Evolutionary conservation across 2,329 filamentous ascomycete species (phyloP).

Genomic region (Mollisiaceae sp.): DNA sequence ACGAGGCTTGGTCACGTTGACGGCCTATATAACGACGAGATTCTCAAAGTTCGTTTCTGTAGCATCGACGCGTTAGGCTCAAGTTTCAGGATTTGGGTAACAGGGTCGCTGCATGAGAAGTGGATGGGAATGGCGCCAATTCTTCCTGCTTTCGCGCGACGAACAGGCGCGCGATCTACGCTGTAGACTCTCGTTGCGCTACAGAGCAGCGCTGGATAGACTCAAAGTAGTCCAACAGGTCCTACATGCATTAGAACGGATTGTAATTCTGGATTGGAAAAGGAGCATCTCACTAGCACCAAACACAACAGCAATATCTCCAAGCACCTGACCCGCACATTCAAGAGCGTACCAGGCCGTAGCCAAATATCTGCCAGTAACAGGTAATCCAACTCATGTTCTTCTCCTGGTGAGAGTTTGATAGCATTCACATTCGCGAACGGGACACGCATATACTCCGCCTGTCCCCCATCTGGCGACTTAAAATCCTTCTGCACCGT

Average conservation of each 20-base stretch:
- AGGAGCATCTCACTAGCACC: slow-evolving; percentile 38
- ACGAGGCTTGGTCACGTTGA: slow-evolving; percentile 33
- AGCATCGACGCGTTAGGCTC: slow-evolving; percentile 34
- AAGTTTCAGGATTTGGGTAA: slow-evolving; percentile 39
- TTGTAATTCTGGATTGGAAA: neutral
- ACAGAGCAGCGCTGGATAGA: slow-evolving; percentile 43
- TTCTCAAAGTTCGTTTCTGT: slow-evolving; percentile 33
- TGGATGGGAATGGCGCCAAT: slow-evolving; percentile 46
- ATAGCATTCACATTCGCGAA: slow-evolving; percentile 81
- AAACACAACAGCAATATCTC: slow-evolving; percentile 43
- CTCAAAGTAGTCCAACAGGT: slow-evolving; percentile 43
- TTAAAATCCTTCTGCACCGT: neutral
- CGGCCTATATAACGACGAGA: slow-evolving; percentile 30
- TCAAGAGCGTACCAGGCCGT: slow-evolving; percentile 38
- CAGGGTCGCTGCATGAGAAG: slow-evolving; percentile 39
- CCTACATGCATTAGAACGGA: slow-evolving; percentile 14
- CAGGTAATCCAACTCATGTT: slow-evolving; percentile 38
- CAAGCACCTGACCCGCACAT: slow-evolving; percentile 34
- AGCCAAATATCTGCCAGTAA: slow-evolving; percentile 40
- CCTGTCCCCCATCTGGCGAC: slow-evolving; percentile 75
- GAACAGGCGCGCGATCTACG: slow-evolving; percentile 40
- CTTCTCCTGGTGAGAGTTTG: slow-evolving; percentile 61
- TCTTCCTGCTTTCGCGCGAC: slow-evolving; percentile 37
- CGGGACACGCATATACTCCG: slow-evolving; percentile 83
- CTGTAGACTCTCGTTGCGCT: slow-evolving; percentile 43